phyloP scores from a whole-genome alignment of 75 land plant species.

The Chamaecyparis obtusa region DNA sequence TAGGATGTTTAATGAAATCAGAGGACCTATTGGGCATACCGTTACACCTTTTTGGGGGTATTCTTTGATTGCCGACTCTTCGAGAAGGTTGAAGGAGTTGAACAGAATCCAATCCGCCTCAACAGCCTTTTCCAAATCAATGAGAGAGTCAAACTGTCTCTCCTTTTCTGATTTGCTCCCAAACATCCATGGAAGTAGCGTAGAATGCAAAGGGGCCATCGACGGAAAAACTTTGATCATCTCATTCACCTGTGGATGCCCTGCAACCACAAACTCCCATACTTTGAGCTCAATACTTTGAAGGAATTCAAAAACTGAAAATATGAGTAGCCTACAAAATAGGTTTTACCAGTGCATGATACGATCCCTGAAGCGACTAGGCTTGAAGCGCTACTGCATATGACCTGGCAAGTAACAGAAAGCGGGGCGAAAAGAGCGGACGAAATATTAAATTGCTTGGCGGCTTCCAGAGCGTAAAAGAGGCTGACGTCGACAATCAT shows the following conservation, averaged over 20 bases:
- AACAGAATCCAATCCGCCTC: not conserved
- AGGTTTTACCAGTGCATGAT: constrained; percentile 16
- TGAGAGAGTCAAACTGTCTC: not conserved
- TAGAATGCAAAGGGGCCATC: not conserved
- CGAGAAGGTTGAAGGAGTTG: not conserved
- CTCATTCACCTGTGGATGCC: not conserved
- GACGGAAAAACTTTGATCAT: not conserved
- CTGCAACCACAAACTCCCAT: not conserved
- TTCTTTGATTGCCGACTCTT: not conserved
- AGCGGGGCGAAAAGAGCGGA: not conserved
- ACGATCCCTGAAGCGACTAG: not conserved
- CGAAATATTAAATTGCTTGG: not conserved
- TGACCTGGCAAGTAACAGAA: not conserved
- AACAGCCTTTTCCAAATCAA: not conserved
- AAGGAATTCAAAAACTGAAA: constrained; percentile 12
- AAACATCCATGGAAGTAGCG: not conserved
- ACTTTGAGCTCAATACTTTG: constrained; percentile 20
- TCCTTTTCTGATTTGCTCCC: not conserved
- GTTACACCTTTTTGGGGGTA: not conserved
- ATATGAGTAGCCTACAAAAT: constrained; percentile 18
- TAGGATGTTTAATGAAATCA: not conserved
- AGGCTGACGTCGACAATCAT: not conserved
- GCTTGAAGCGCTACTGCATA: not conserved
- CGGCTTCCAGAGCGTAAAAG: not conserved
- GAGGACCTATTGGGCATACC: not conserved